These are phyloP conservation scores for Parastagonospora avenae DNA, from an alignment of 2,329 filamentous ascomycete genomes.

Conservation along the genomic window DNA sequence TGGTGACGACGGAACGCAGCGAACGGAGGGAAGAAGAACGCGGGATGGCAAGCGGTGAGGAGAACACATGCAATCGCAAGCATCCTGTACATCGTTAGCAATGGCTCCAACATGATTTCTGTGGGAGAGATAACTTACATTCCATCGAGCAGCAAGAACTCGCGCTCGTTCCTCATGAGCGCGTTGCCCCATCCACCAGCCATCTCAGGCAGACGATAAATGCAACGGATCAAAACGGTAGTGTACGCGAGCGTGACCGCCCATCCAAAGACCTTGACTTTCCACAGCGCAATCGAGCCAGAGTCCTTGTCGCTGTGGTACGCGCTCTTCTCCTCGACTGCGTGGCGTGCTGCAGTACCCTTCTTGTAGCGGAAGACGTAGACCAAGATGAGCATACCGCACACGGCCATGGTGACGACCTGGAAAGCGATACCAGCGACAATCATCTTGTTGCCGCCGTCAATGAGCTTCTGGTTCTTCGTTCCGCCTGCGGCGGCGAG, in stretches of 20 bases:
- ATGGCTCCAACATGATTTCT: too few relatives aligned
- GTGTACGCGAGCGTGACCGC: conserved; percentile 46
- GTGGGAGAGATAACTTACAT: conserved; percentile 22
- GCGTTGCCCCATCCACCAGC: conserved; percentile 50
- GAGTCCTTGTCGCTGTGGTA: conserved; percentile 30
- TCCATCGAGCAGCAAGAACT: conserved; percentile 57
- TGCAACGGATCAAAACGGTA: conserved; percentile 53
- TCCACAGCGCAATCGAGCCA: conserved; percentile 17
- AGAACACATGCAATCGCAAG: conserved; percentile 31
- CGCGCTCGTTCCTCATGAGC: conserved; percentile 52
- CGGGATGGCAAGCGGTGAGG: conserved; percentile 33
- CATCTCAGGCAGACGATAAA: conserved; percentile 55
- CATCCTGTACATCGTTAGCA: conserved; percentile 26
- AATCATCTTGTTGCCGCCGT: conserved; percentile 58
- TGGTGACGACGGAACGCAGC: conserved; percentile 23
- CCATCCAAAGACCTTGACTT: conserved; percentile 26
- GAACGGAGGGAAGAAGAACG: conserved; percentile 35
- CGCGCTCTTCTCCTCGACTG: conserved; percentile 27
- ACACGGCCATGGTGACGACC: conserved; percentile 57
- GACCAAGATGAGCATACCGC: conserved; percentile 46
- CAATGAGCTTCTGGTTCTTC: conserved; percentile 40
- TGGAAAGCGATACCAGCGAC: conserved; percentile 62
- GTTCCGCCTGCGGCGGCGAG: conserved; percentile 53
- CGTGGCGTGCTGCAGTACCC: conserved; percentile 6
- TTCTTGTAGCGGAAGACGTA: conserved; percentile 38